Evolutionary conservation across 1,284 basidiomycete genomes (phyloP), one percentile per base, ranked within the genome.

Genomic region (Melanopsichium pennsylvanicum): DNA sequence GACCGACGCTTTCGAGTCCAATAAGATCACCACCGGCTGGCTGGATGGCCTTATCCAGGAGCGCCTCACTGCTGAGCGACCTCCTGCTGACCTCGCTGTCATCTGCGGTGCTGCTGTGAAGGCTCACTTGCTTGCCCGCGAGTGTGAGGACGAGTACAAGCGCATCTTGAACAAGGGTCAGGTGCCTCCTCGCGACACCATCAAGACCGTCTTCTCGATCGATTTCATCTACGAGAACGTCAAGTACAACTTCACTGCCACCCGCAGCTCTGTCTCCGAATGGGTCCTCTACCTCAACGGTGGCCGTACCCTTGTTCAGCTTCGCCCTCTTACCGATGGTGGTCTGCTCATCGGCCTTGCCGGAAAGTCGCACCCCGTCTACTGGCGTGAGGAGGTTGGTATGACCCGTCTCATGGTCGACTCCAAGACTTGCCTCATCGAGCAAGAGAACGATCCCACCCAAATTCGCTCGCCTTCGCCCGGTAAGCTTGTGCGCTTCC

Each of bases 401-500:
- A 72, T 76, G 58, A 78, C 78, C 75, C 87, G 96, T 52, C 82
- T 98, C 69, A 95, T 95, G 88, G 88, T 98, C 69, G 93, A 81
- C 69, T 87, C 92, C 66, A 96, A 97, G 86, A 98, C 96, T 23
- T 96, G 93, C 82, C 86, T 97, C 82, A 95, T 99, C 74, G 96
- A 97, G 84, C 94, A 98, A 83, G 96, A 98, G 86, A 97, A 97
- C 76, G 96, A 99, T 81, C 96, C 96, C 6, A 98, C 96, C 15
- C 95, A 98, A 83, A 86, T 98, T 54, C 87, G 95, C 76, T 93
- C 91, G 78, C 96, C 96, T 11, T 93, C 90, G 83, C 96, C 96
- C 21, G 96, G 96, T 44, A 99, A 99, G 84, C 87, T 99, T 41
- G 88, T 98, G 55, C 87, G 94, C 46, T 95, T 90, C 85, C 87